Base-by-base conservation (phyloP, 371 early-diverging fungal genomes). In the Encephalitozoon hellem region DNA sequence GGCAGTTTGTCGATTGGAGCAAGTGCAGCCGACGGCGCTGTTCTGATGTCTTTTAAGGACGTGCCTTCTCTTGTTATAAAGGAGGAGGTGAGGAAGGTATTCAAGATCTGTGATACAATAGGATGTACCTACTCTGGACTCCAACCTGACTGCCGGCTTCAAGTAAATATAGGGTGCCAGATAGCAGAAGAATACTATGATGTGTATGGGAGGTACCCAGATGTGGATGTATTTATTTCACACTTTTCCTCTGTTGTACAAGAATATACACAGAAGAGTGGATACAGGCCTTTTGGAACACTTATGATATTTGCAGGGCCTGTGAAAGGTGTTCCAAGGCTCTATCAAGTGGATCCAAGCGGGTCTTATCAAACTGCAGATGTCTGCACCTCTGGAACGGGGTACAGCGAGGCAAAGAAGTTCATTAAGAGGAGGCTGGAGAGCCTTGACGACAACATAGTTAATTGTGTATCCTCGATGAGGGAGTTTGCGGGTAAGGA, bases 201-300 rank as follows among this genome's bases (percentile, higher is more conserved):
- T 30, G 71, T 84, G 9, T 85, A 81, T 54, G 73, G 72, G 1
- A 67, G 39, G 43, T 81, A 71, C 65, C 82, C 83, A 0, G 71
- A 67, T 55, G 41, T 84, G 5, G 80, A 82, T 51, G 67, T 76
- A 9, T 85, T 85, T 72, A 76, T 81, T 41, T 41, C 68, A 32
- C 67, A 79, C 47, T 83, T 84, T 63, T 70, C 76, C 11, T 59
- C 66, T 30, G 68, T 67, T 26, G 71, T 84, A 21, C 84, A 84
- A 55, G 83, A 84, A 42, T 80, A 81, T 32, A 84, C 83, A 28
- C 83, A 83, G 25, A 81, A 81, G 53, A 79, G 77, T 45, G 80
- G 84, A 52, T 74, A 70, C 12, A 77, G 86, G 18, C 86, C 86
- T n/a, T 81, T 84, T 69, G 86, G 86, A 4, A 75, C 67, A 18